A percentile compares a stretch with the other conserved stretches of the same genome.
phyloP scores from a whole-genome alignment of 1,284 basidiomycete species.

The Hemileia vastatrix region DNA sequence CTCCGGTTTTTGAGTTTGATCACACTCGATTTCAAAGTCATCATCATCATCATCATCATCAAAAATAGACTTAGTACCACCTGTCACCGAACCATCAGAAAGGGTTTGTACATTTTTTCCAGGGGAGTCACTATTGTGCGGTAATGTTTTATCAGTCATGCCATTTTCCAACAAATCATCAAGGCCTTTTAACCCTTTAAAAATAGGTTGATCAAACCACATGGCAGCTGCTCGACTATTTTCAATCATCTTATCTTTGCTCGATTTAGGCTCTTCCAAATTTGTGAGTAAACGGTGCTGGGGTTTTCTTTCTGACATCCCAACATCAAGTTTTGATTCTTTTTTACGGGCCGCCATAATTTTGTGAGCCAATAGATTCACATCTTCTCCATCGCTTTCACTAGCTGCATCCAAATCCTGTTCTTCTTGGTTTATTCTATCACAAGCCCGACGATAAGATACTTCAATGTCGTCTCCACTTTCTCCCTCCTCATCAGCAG shows the following conservation, averaged over 20 bases:
- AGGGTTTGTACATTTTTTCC: constrained; percentile 13
- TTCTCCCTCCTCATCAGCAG: constrained; percentile 36
- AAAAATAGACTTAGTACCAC: too few relatives aligned
- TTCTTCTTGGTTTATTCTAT: constrained; percentile 22
- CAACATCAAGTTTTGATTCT: constrained; percentile 47
- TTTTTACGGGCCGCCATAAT: constrained; percentile 47
- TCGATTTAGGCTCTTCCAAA: constrained; percentile 27
- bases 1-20: constrained; percentile 5
- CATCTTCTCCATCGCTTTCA: constrained; percentile 46
- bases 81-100: constrained; percentile 25
- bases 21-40: constrained; percentile 26
- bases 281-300: constrained; percentile 20
- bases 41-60: constrained; percentile 47
- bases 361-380: constrained; percentile 46
- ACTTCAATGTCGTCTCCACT: constrained; percentile 45
- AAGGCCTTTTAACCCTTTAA: constrained; percentile 60
- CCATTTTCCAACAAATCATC: constrained; percentile 46
- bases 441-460: constrained; percentile 24
- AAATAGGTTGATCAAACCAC: constrained; percentile 95
- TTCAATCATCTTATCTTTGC: constrained; percentile 37
- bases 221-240: constrained; percentile 54
- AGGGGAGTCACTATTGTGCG: constrained; percentile 11
- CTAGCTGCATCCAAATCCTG: constrained; percentile 29
- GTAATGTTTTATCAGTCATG: constrained; percentile 1
- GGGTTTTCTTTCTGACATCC: constrained; percentile 33